Percentiles rank a stretch among this genome's conserved stretches.
Conservation (phyloP, 1,284 basidiomycete species). For the Mycena sp. region DNA sequence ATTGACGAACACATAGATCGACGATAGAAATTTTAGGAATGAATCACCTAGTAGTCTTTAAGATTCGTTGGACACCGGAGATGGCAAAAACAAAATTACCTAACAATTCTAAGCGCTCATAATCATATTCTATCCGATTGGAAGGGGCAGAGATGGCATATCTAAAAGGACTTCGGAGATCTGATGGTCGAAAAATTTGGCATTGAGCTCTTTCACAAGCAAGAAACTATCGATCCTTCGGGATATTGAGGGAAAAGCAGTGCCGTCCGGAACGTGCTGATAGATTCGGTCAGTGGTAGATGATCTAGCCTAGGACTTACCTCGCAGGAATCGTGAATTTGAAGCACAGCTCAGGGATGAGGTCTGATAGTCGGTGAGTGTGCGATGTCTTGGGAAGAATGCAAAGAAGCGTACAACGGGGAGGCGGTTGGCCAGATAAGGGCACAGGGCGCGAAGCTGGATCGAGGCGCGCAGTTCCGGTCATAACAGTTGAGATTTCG, state of each 20-base stretch:
- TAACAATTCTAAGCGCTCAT: constrained; percentile 83
- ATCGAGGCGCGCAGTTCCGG: constrained; percentile 66
- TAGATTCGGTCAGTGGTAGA: constrained; percentile 20
- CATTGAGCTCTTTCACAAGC: constrained; percentile 80
- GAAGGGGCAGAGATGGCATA: constrained; percentile 75
- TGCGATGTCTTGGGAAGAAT: constrained; percentile 29
- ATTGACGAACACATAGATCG: constrained; percentile 76
- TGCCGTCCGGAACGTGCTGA: constrained; percentile 70
- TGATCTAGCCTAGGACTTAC: constrained; percentile 46
- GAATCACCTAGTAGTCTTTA: constrained; percentile 67
- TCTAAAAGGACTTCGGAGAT: constrained; percentile 69
- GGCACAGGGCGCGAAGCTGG: constrained; percentile 45
- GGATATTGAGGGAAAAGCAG: constrained; percentile 78
- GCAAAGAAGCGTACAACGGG: constrained; percentile 67
- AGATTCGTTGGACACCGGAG: constrained; percentile 22
- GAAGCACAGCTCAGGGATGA: constrained; percentile 80
- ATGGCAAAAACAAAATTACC: constrained; percentile 53
- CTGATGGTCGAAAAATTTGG: constrained; percentile 67
- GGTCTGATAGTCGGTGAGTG: constrained; percentile 52
- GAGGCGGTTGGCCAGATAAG: constrained; percentile 49
- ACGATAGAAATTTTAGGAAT: constrained; percentile 81
- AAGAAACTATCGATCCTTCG: constrained; percentile 75
- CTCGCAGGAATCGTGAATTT: constrained; percentile 79
- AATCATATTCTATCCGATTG: constrained; percentile 72
- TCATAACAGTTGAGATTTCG: constrained; percentile 66